Evolutionary conservation across 345 rosid species (phyloP).

Genomic region (Citrus australasica): DNA sequence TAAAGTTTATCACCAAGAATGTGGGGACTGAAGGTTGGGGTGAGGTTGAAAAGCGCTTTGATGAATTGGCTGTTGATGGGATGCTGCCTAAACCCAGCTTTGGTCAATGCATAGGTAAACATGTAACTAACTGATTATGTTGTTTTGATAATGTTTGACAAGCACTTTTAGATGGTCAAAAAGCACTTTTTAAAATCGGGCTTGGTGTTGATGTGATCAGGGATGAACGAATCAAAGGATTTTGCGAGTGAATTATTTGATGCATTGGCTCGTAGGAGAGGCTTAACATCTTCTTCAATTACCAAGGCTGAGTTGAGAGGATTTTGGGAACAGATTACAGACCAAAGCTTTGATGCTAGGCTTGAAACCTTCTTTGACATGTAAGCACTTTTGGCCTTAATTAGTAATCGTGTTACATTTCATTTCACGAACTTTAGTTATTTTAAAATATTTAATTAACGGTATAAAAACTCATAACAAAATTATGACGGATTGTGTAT

Average conservation of each 20-base stretch:
- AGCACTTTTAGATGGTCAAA: neutral
- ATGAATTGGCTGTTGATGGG: constrained; percentile 48
- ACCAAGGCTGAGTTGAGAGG: constrained; percentile 48
- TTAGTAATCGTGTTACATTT: neutral
- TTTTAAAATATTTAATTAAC: neutral
- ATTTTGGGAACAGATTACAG: constrained; percentile 75
- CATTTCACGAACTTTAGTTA: neutral
- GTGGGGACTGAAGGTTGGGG: constrained; percentile 58
- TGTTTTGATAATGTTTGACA: too few species aligned
- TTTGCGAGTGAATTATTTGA: constrained; percentile 64
- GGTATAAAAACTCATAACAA: too few species aligned
- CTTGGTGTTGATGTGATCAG: constrained; percentile 25
- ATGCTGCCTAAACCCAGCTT: constrained; percentile 52
- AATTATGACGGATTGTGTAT: too few species aligned
- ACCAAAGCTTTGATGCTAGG: constrained; percentile 69
- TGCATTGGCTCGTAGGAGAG: constrained; percentile 62
- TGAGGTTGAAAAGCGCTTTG: constrained; percentile 51
- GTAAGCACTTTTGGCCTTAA: constrained; percentile 27
- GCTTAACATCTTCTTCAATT: constrained; percentile 42
- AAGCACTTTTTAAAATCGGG: neutral
- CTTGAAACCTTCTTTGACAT: constrained; percentile 80
- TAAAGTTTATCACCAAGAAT: constrained; percentile 51
- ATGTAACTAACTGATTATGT: too few species aligned
- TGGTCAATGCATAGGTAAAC: constrained; percentile 71
- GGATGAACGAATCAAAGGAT: constrained; percentile 72